Evolutionary conservation across 768 basidiomycete species (phyloP).

Genomic region (Amanita molliuscula): DNA sequence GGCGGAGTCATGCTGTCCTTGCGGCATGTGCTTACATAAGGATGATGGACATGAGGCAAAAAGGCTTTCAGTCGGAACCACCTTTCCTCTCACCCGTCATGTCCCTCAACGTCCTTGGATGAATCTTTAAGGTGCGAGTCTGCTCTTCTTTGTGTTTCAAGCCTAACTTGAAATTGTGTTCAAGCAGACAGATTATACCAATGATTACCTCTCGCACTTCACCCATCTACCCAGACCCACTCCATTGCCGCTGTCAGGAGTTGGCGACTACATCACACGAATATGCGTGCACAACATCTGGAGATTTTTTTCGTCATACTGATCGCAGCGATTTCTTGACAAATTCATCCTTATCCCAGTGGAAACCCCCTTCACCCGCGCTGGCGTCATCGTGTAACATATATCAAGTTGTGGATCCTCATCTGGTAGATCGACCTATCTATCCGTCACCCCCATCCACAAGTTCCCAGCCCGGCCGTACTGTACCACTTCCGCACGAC

Average conservation of each 20-base stretch:
- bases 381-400: background rate
- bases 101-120: background rate
- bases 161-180: background rate
- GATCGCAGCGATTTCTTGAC: background rate
- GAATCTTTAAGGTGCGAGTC: background rate
- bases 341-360: background rate
- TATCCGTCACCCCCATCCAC: constrained; percentile 19
- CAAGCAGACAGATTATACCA: background rate
- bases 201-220: background rate
- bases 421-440: background rate
- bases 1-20: background rate
- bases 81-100: background rate
- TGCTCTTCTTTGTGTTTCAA: background rate
- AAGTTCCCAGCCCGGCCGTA: constrained; percentile 16
- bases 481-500: constrained; percentile 15
- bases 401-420: background rate
- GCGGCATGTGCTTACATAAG: constrained; percentile 5
- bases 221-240: background rate
- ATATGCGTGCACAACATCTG: background rate
- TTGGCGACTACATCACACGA: background rate
- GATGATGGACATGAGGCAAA: constrained; percentile 7
- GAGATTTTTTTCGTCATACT: background rate
- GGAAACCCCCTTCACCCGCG: background rate
- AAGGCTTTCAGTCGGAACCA: background rate
- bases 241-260: background rate